These are phyloP conservation scores for Cercospora beticola DNA, from an alignment of 2,329 filamentous ascomycete genomes.

Conservation along the genomic window DNA sequence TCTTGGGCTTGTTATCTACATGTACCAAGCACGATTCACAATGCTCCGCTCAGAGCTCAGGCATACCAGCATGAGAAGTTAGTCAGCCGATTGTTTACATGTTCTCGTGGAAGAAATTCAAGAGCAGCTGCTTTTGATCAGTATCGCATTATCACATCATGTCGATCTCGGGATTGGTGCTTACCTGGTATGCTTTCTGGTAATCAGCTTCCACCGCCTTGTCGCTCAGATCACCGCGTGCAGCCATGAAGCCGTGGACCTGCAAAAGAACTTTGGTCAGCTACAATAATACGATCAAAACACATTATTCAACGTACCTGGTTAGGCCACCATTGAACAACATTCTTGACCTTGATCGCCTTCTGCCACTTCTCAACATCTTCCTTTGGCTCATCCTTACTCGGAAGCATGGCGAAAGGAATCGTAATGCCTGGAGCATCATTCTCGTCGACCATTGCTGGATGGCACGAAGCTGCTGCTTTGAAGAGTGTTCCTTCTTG, in stretches of 20 bases:
- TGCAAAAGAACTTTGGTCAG: not conserved
- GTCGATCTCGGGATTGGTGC: not conserved
- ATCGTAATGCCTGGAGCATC: constrained; percentile 58
- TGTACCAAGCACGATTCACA: not conserved
- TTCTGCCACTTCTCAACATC: constrained; percentile 53
- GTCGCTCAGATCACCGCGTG: constrained; percentile 47
- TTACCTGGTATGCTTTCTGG: constrained; percentile 47
- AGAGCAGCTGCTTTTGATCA: constrained; percentile 38
- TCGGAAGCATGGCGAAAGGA: constrained; percentile 58
- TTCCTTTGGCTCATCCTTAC: constrained; percentile 56
- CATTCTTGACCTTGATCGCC: constrained; percentile 48
- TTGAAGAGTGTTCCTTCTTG: constrained; percentile 56
- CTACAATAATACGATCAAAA: not conserved
- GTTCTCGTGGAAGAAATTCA: constrained; percentile 55
- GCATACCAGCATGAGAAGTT: not conserved
- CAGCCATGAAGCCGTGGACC: constrained; percentile 36
- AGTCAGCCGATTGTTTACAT: constrained; percentile 38
- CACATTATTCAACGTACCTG: constrained; percentile 35
- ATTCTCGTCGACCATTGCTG: constrained; percentile 60
- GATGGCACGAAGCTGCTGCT: constrained; percentile 57
- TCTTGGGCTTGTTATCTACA: not conserved
- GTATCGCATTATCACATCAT: not conserved
- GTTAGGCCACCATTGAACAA: constrained; percentile 51
- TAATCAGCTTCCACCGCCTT: constrained; percentile 52
- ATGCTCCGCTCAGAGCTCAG: not conserved